A percentile compares a stretch with the other conserved stretches of the same genome.
phyloP scores from a whole-genome alignment of 495 filamentous ascomycete genomes.

The Articulospora tetracladia region DNA sequence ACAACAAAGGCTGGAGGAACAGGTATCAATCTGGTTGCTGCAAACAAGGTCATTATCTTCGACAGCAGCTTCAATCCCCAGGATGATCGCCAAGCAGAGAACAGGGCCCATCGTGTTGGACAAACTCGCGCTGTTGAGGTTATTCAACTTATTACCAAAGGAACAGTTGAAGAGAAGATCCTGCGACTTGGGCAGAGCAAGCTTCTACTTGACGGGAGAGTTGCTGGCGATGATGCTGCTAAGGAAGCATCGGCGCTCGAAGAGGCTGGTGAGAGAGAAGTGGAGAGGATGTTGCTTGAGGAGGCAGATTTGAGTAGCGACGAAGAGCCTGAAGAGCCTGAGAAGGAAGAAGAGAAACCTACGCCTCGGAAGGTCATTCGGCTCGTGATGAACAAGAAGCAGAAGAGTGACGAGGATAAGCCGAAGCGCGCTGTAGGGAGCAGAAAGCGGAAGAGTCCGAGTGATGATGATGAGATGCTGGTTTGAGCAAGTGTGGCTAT shows the following conservation, averaged over 20 bases:
- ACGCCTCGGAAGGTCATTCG: background rate
- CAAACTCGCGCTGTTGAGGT: slow-evolving; percentile 89
- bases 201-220: slow-evolving; percentile 83
- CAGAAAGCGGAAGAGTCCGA: background rate
- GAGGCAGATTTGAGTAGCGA: slow-evolving; percentile 4
- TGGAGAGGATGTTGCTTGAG: slow-evolving; percentile 60
- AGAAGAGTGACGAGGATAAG: background rate
- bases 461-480: background rate
- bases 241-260: slow-evolving; percentile 36
- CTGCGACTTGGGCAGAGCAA: slow-evolving; percentile 86
- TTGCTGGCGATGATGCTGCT: slow-evolving; percentile 53
- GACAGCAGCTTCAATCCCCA: slow-evolving; percentile 95
- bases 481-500: background rate
- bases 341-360: background rate
- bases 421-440: background rate
- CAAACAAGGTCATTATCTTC: slow-evolving; percentile 97
- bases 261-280: slow-evolving; percentile 54
- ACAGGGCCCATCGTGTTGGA: slow-evolving; percentile 91
- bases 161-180: slow-evolving; percentile 92
- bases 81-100: slow-evolving; percentile 94
- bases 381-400: background rate
- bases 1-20: slow-evolving; percentile 92
- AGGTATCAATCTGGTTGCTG: slow-evolving; percentile 89
- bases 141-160: slow-evolving; percentile 68
- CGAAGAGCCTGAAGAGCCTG: background rate